Conservation (phyloP, 352 stramenopile genomes). For the Globisporangium takayamanum region DNA sequence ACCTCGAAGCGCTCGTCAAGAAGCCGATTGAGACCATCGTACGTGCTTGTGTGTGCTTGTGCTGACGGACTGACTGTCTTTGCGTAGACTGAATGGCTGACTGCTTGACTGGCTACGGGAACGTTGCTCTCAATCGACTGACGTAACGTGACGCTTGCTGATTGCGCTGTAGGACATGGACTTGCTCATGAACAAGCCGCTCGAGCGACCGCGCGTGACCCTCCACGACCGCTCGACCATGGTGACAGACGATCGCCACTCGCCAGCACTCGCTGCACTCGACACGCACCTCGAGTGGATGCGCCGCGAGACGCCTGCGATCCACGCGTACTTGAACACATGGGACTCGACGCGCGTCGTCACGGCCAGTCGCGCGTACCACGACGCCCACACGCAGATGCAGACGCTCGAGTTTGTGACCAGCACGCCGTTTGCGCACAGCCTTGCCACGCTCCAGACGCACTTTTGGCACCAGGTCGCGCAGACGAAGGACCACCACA, state of each 20-base stretch:
- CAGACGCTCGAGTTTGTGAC: conserved; percentile 8
- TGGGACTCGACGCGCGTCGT: conserved; percentile 1
- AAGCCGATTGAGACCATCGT: conserved; percentile 6
- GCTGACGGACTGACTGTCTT: neutral
- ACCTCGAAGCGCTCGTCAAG: conserved; percentile 31
- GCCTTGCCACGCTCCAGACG: neutral
- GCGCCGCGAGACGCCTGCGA: neutral
- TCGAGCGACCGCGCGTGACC: neutral
- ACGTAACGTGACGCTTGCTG: no score
- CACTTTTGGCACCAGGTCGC: neutral
- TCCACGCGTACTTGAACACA: neutral
- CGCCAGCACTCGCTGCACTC: neutral
- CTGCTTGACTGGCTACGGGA: no score
- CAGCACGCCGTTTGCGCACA: conserved; percentile 1
- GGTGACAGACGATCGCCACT: neutral
- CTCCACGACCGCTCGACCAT: neutral
- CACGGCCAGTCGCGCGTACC: conserved; percentile 8
- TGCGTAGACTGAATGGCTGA: no score
- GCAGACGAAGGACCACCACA: neutral
- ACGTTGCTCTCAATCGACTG: no score
- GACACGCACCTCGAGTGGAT: neutral
- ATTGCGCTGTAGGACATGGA: neutral
- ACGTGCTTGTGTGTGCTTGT: neutral
- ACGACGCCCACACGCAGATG: neutral
- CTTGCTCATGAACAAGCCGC: neutral